Percentiles rank a stretch among this genome's conserved stretches.
phyloP scores from a whole-genome alignment of 306 rosid genomes.

The Quercus suber region DNA sequence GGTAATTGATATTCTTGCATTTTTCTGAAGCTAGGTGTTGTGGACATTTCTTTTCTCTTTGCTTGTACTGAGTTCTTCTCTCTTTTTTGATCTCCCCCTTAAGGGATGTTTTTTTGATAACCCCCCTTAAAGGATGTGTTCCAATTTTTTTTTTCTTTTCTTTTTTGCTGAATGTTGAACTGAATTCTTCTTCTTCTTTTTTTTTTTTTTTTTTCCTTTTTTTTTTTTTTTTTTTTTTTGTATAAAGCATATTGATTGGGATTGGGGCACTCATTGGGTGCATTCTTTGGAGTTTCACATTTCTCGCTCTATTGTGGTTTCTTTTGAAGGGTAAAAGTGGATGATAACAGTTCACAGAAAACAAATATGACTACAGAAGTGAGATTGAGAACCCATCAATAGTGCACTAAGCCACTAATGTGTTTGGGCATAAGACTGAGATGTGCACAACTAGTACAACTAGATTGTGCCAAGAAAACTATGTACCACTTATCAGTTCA shows the following conservation, averaged over 20 bases:
- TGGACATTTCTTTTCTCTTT: constrained; percentile 1
- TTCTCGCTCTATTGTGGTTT: constrained; percentile 1
- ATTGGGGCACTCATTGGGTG: neutral
- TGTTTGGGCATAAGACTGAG: neutral
- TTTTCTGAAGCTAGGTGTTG: neutral
- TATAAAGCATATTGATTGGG: neutral
- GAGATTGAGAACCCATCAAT: neutral
- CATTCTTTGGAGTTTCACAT: neutral
- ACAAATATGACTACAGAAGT: neutral
- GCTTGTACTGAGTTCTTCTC: neutral
- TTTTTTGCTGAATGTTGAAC: too few relatives aligned
- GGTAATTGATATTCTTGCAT: constrained; percentile 41
- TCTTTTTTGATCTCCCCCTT: neutral
- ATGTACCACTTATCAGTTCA: neutral
- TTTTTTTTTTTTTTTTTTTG: too few relatives aligned
- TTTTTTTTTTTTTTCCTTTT: too few relatives aligned
- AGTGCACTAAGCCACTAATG: neutral
- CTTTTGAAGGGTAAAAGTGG: neutral
- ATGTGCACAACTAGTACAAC: neutral
- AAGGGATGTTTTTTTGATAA: too few relatives aligned
- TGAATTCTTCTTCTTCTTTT: too few relatives aligned
- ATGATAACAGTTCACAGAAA: neutral
- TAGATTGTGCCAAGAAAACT: neutral
- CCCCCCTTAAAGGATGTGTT: too few relatives aligned
- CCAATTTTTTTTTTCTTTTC: neutral